Base-by-base conservation (phyloP, 2,329 filamentous ascomycete species). In the Fusarium palustre region DNA sequence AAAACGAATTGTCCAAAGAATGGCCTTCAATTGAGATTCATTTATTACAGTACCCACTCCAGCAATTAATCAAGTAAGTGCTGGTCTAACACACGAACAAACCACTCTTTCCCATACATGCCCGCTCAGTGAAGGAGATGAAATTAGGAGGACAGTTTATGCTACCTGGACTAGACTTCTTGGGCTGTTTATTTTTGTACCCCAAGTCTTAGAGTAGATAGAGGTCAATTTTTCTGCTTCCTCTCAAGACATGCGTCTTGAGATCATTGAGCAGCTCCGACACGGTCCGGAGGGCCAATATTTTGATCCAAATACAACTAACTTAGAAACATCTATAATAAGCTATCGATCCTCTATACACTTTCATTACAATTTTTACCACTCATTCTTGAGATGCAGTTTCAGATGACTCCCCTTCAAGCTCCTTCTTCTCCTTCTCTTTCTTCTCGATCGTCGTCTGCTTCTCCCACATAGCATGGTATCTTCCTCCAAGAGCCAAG, bases 391-490 rank as follows among this genome's bases (percentile, higher is more conserved):
- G 62, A 13, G 62, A 65, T 15, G 54, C 53, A 5, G 61, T 48
- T n/a, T 65, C 62, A 5, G 54, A 65, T 4, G 31, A 9, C 52
- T 69, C 69, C 3, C 61, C 68, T 18, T 73, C 72, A n/a, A 55
- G 36, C 22, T 75, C 71, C 28, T 83, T 72, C 52, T 76, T 75
- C 52, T 70, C 68, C 48, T 68, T 70, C 55, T 75, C 73, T 24
- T 75, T 77, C 68, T 81, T 82, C 55, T 83, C 80, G 11, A 76
- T 77, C 1, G 78, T 81, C 5, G 80, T 82, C 67, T 86, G 84
- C 63, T 84, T 84, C 69, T 81, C 78, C 86, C 86, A 88, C 72
- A 88, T 81, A 30, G 82, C 80, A 50, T 81, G 77, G 63, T 88
- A 88, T 39, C 81, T 79, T 0, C 86, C 86, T 13, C 79, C 74